phyloP scores from a whole-genome alignment of 1,284 basidiomycete genomes.

The Psilocybe mexicana region DNA sequence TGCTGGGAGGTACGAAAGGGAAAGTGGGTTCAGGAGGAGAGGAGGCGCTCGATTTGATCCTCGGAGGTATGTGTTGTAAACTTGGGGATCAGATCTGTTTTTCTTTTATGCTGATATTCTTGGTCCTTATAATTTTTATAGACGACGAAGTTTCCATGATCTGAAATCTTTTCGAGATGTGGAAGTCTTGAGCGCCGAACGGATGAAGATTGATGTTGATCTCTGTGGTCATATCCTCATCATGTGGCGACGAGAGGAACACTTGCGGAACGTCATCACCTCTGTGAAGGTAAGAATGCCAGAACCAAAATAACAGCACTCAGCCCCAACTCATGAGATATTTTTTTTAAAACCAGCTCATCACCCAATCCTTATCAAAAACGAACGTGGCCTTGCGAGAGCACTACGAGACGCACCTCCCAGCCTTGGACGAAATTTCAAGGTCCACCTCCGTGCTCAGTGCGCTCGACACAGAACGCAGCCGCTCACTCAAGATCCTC shows the following conservation, averaged over 20 bases:
- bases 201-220: constrained; percentile 76
- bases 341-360: constrained; percentile 35
- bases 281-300: constrained; percentile 39
- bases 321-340: not conserved
- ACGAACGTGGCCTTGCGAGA: constrained; percentile 56
- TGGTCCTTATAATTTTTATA: constrained; percentile 16
- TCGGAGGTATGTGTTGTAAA: constrained; percentile 20
- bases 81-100: too few relatives aligned
- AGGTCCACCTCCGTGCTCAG: constrained; percentile 45
- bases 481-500: constrained; percentile 50
- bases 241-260: constrained; percentile 64
- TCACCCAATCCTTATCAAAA: constrained; percentile 51
- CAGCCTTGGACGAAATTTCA: constrained; percentile 47
- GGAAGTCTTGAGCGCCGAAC: constrained; percentile 53
- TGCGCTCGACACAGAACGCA: constrained; percentile 49
- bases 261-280: constrained; percentile 45
- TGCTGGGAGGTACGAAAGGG: not conserved
- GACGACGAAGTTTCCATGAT: constrained; percentile 67
- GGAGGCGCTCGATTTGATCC: constrained; percentile 18
- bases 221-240: constrained; percentile 72
- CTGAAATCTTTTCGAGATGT: constrained; percentile 43
- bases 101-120: not conserved
- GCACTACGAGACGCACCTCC: constrained; percentile 54
- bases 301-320: not conserved
- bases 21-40: constrained; percentile 15